Percentiles rank a stretch among this genome's conserved stretches.
Evolutionary conservation across 2,329 filamentous ascomycete species (phyloP).

Genomic region (Myriosclerotinia curreyana): DNA sequence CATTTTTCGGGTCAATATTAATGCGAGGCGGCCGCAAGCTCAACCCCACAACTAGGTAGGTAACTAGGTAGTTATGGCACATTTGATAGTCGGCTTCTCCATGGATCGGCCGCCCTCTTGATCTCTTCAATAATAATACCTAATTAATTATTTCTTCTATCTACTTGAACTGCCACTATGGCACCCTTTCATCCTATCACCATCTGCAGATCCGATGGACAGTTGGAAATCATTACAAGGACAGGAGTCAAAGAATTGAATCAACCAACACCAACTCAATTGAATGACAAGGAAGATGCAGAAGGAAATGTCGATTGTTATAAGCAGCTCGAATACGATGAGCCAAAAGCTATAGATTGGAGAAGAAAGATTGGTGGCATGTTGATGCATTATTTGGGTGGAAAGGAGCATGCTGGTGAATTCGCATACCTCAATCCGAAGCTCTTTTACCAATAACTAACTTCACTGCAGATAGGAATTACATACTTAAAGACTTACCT

Average conservation of each 20-base stretch:
- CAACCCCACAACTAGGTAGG: slow-evolving; percentile 1
- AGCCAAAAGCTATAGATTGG: slow-evolving; percentile 56
- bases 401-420: slow-evolving; percentile 31
- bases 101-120: too few relatives aligned
- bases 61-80: too few relatives aligned
- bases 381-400: slow-evolving; percentile 50
- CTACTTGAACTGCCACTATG: slow-evolving; percentile 25
- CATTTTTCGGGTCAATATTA: neutral
- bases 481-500: slow-evolving; percentile 53
- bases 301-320: slow-evolving; percentile 55
- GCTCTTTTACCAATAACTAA: slow-evolving; percentile 23
- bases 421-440: neutral
- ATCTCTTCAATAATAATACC: neutral
- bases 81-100: too few relatives aligned
- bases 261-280: slow-evolving; percentile 50
- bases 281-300: slow-evolving; percentile 50
- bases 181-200: slow-evolving; percentile 33
- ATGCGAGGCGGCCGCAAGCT: neutral
- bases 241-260: slow-evolving; percentile 44
- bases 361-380: slow-evolving; percentile 57
- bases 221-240: slow-evolving; percentile 29
- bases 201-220: slow-evolving; percentile 35
- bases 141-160: neutral
- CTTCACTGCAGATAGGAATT: slow-evolving; percentile 40
- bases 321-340: slow-evolving; percentile 48